These are phyloP conservation scores for Cladosporium sp. DNA, from an alignment of 2,329 filamentous ascomycete species.

Conservation along the genomic window DNA sequence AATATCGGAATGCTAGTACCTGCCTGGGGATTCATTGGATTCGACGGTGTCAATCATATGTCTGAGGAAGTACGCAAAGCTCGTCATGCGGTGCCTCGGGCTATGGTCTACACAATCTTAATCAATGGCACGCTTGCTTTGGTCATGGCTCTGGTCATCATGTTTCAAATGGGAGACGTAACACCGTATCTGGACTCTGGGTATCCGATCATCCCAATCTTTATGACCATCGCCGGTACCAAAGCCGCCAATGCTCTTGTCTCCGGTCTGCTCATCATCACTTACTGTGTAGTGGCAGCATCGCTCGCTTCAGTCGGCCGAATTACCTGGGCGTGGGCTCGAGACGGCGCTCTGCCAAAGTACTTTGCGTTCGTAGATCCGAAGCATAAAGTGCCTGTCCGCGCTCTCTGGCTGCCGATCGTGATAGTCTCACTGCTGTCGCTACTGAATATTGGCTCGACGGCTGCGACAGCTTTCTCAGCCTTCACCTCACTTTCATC, in stretches of 20 bases:
- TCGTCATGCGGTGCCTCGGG: conserved; percentile 8
- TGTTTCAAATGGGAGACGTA: conserved; percentile 37
- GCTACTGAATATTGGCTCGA: conserved; percentile 15
- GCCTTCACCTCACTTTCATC: conserved; percentile 14
- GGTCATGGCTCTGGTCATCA: conserved; percentile 34
- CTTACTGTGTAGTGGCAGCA: conserved; percentile 18
- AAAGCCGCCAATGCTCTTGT: conserved; percentile 16
- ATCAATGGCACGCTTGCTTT: conserved; percentile 39
- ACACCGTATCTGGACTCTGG: conserved; percentile 7
- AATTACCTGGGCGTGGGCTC: conserved; percentile 18
- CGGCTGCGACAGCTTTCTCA: conserved; percentile 11
- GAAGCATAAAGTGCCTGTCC: conserved; percentile 13
- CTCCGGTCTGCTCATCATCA: conserved; percentile 15
- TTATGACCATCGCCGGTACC: conserved; percentile 8
- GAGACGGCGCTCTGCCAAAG: conserved; percentile 15
- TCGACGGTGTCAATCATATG: conserved; percentile 24
- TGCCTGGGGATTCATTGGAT: conserved; percentile 12
- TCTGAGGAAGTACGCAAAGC: conserved; percentile 42
- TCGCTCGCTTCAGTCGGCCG: conserved; percentile 16
- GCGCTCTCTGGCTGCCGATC: conserved; percentile 15
- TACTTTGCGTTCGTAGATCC: conserved; percentile 13
- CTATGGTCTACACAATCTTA: conserved; percentile 41
- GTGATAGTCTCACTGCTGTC: conserved; percentile 12
- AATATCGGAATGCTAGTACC: conserved; percentile 11
- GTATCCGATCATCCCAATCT: conserved; percentile 15